A percentile compares a stretch with the other conserved stretches of the same genome.
Evolutionary conservation across 176 grass and related monocot genomes (phyloP).

Genomic region (Phoenix roebelenii): DNA sequence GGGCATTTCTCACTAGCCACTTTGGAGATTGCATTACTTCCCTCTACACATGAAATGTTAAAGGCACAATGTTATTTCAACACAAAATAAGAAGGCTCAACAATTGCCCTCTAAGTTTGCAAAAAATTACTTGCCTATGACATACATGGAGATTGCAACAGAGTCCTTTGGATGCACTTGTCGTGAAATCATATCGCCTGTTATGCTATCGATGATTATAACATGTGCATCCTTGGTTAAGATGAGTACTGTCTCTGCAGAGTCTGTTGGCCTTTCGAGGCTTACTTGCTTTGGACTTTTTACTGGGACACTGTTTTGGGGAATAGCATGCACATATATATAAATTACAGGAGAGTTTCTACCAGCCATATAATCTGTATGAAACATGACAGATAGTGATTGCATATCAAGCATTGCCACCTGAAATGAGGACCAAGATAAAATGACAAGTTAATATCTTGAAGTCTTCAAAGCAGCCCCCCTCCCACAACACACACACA

Average conservation of each 20-base stretch:
- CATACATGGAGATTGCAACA: constrained; percentile 63
- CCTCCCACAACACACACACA: constrained; percentile 8
- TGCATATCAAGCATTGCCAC: constrained; percentile 64
- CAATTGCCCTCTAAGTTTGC: not conserved
- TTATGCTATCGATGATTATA: constrained; percentile 41
- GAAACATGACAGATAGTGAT: constrained; percentile 52
- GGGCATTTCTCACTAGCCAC: constrained; percentile 26
- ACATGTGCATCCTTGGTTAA: constrained; percentile 61
- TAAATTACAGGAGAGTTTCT: constrained; percentile 66
- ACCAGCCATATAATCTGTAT: constrained; percentile 53
- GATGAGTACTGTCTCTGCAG: constrained; percentile 48
- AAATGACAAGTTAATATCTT: constrained; percentile 12
- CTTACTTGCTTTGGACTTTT: constrained; percentile 29
- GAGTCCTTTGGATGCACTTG: constrained; percentile 45
- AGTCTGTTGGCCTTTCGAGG: constrained; percentile 22
- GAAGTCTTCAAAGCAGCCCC: not conserved
- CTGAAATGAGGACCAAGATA: constrained; percentile 33
- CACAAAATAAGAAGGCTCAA: constrained; percentile 16
- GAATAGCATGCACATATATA: constrained; percentile 19
- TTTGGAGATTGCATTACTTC: not conserved
- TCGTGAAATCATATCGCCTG: constrained; percentile 37
- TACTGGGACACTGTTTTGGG: constrained; percentile 19
- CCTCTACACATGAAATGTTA: constrained; percentile 36
- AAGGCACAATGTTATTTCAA: constrained; percentile 11
- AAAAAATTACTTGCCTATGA: constrained; percentile 70